Evolutionary conservation across 805 yeast species (phyloP).

Genomic region (Spathaspora boniae): DNA sequence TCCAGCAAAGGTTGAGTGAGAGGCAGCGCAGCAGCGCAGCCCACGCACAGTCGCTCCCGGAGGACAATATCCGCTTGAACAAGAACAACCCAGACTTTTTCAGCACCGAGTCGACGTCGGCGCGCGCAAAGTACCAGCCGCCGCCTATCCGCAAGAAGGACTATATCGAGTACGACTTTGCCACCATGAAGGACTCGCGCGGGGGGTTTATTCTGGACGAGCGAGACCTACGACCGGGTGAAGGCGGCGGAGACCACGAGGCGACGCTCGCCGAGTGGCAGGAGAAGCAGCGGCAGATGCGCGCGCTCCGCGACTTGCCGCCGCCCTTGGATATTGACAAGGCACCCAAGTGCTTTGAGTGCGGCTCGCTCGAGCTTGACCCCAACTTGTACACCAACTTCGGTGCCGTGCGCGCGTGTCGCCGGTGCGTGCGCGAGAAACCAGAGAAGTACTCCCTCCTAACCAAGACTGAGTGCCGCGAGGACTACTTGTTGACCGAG

Average conservation of each 20-base stretch:
- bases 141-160: conserved; percentile 53
- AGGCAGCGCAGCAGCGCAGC: conserved; percentile 37
- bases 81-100: too few species aligned
- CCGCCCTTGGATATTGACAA: conserved; percentile 70
- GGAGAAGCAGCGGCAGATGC: conserved; percentile 40
- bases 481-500: conserved; percentile 89
- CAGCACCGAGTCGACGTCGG: conserved; percentile 9
- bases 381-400: conserved; percentile 67
- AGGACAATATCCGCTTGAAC: conserved; percentile 12
- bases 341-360: conserved; percentile 83
- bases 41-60: conserved; percentile 32
- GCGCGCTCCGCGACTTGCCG: conserved; percentile 48
- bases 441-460: conserved; percentile 89
- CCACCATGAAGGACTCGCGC: conserved; percentile 82
- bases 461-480: conserved; percentile 93
- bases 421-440: conserved; percentile 61
- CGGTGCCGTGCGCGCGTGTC: conserved; percentile 67
- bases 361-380: conserved; percentile 79
- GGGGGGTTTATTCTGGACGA: conserved; percentile 72
- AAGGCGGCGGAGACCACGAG: conserved; percentile 17
- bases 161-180: conserved; percentile 80
- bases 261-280: conserved; percentile 44
- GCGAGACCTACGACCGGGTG: conserved; percentile 11
- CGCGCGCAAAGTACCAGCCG: conserved; percentile 15
- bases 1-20: conserved; percentile 21